Evolutionary conservation across 331 rosid species (phyloP).

Genomic region (Quercus phellos): DNA sequence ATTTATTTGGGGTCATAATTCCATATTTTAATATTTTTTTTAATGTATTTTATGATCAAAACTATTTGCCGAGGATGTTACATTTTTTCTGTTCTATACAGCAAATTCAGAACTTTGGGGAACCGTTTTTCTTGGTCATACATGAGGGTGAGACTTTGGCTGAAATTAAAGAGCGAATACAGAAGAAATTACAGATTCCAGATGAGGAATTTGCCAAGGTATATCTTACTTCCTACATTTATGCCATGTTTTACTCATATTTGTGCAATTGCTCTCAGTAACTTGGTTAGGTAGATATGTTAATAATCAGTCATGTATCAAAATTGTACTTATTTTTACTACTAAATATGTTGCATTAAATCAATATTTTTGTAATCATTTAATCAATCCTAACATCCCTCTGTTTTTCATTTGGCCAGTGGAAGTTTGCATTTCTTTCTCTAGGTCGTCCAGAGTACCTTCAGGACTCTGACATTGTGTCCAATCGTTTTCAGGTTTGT

Average conservation of each 20-base stretch:
- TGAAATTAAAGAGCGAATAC: slow-evolving; percentile 64
- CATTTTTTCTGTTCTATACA: slow-evolving; percentile 24
- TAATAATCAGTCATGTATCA: background rate
- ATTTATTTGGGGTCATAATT: slow-evolving; percentile 8
- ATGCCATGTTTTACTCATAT: background rate
- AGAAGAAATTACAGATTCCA: slow-evolving; percentile 68
- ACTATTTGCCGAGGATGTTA: background rate
- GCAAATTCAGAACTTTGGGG: slow-evolving; percentile 93
- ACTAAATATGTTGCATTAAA: background rate
- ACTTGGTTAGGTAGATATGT: slow-evolving; percentile 13
- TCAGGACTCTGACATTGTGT: slow-evolving; percentile 71
- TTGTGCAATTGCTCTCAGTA: background rate
- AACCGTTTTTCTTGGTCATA: slow-evolving; percentile 89
- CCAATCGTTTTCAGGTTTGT: slow-evolving; percentile 78
- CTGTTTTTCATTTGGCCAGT: slow-evolving; percentile 41
- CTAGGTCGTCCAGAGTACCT: slow-evolving; percentile 92
- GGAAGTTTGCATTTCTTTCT: slow-evolving; percentile 89
- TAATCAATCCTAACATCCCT: background rate
- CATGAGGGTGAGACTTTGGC: slow-evolving; percentile 75
- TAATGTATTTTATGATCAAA: background rate
- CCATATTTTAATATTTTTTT: slow-evolving; percentile 9
- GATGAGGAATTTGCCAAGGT: slow-evolving; percentile 91
- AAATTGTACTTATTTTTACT: background rate
- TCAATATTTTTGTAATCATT: background rate
- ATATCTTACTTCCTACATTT: slow-evolving; percentile 1